Conservation (phyloP, 2,329 filamentous ascomycete genomes). For the Ascochyta viciae-villosae region DNA sequence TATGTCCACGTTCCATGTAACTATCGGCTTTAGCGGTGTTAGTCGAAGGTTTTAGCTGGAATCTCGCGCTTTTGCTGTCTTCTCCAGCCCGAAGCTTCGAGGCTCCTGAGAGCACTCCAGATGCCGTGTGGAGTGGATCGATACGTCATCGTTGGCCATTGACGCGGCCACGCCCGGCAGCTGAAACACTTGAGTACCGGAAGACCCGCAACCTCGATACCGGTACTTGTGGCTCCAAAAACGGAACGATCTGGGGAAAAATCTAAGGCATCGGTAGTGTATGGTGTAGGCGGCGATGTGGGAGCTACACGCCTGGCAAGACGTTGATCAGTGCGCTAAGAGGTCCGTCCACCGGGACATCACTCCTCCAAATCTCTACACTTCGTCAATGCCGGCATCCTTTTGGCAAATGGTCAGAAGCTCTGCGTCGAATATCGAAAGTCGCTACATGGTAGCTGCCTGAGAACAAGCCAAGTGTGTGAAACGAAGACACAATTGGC, state of each 20-base stretch:
- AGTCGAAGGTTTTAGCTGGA: not conserved
- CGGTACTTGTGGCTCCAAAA: not conserved
- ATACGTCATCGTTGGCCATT: constrained; percentile 11
- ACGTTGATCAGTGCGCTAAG: not conserved
- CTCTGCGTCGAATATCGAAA: too few species aligned
- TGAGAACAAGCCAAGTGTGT: too few species aligned
- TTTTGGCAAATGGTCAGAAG: too few species aligned
- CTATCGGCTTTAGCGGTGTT: constrained; percentile 9
- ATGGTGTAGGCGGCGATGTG: not conserved
- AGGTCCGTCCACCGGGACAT: not conserved
- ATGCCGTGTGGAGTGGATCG: constrained; percentile 2
- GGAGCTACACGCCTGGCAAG: not conserved
- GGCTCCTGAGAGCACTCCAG: not conserved
- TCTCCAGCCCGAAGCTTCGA: not conserved
- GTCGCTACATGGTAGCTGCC: too few species aligned
- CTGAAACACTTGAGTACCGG: not conserved
- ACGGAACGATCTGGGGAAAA: not conserved
- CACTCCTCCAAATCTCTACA: not conserved
- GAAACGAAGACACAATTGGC: too few species aligned
- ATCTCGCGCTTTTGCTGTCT: not conserved
- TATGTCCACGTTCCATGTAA: not conserved
- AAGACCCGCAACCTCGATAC: not conserved
- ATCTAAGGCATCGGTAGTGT: not conserved
- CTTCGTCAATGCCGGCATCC: too few species aligned
- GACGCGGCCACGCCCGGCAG: constrained; percentile 3